Conservation (phyloP, 768 basidiomycete species). For the Trametes cubensis region DNA sequence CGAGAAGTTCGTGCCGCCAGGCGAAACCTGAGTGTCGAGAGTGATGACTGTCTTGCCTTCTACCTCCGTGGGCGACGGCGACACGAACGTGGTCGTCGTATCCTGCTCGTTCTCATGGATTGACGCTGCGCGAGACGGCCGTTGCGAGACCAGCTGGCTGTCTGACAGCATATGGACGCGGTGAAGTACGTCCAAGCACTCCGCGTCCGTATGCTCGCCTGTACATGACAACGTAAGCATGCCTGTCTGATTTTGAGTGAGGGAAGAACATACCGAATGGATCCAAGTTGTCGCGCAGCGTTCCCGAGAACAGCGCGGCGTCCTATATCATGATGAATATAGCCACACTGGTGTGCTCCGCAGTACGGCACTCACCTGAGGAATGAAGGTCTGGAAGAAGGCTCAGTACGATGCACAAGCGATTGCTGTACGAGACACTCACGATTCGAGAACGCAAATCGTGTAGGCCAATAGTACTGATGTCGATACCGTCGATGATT, state of each 20-base stretch:
- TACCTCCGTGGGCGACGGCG: constrained; percentile 48
- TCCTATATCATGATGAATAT: constrained; percentile 39
- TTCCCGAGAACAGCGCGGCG: constrained; percentile 80
- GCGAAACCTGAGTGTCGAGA: constrained; percentile 78
- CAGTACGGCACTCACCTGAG: constrained; percentile 41
- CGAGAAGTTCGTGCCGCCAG: constrained; percentile 89
- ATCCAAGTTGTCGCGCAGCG: constrained; percentile 73
- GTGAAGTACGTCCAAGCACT: constrained; percentile 77
- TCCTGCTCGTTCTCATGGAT: constrained; percentile 45
- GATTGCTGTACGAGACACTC: constrained; percentile 29
- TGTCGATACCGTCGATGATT: constrained; percentile 86
- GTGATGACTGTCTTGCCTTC: constrained; percentile 61
- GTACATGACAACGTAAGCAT: not conserved
- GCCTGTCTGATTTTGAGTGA: too few species aligned
- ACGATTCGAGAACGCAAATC: constrained; percentile 79
- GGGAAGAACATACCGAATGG: constrained; percentile 55
- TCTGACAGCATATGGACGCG: constrained; percentile 78
- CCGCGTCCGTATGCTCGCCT: constrained; percentile 78
- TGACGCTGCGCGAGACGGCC: constrained; percentile 53
- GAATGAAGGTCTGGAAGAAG: constrained; percentile 68
- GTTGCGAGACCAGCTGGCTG: constrained; percentile 50
- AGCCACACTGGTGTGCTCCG: not conserved
- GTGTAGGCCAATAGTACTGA: constrained; percentile 82
- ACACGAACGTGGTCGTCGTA: constrained; percentile 35
- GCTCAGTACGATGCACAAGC: not conserved